Base-by-base conservation (phyloP, 805 yeast genomes). In the Millerago galiae region DNA sequence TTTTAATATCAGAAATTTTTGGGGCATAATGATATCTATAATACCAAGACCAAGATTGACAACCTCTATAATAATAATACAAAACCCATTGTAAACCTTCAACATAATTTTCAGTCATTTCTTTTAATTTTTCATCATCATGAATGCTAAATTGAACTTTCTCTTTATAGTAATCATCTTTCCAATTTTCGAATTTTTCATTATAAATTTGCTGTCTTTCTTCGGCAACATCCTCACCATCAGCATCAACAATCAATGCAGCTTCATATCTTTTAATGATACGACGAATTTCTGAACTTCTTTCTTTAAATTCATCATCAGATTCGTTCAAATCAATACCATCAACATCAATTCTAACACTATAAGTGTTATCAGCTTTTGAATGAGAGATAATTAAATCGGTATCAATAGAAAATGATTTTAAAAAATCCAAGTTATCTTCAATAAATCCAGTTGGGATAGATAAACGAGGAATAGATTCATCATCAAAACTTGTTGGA, bases 31-130 rank as follows among this genome's bases (percentile, higher is more conserved):
- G 97, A 62, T 86, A 85, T 51, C 71, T 77, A 61, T 76, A 91
- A 59, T 76, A 91, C 99, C 98, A 91, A 35, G 86, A 82, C 99
- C 99, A 91, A 3, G 98, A 89, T 32, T 87, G 85, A 57, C 87
- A 81, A 24, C 97, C 98, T 52, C 75, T 74, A 59, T 89, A 91
- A 64, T 91, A 91, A 66, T 91, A 91, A 56, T 74, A 80, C 61
- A 93, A 68, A 12, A 93, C 98, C 99, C 99, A 91, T 65, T 91
- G 99, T 48, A 91, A 71, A 50, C 99, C 99, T 63, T 90, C 96
- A 34, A 93, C 71, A 58, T 90, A 93, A 58, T 86, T 89, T 51
- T 79, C 78, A 8, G 95, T 74, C 49, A 88, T 60, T 9, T 77
- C 80, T n/a, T 60, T 62, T 50, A 90, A 63, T 44, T 75, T 62